phyloP scores from a whole-genome alignment of 257 asterid species.

The Dorcoceras hygrometricum region DNA sequence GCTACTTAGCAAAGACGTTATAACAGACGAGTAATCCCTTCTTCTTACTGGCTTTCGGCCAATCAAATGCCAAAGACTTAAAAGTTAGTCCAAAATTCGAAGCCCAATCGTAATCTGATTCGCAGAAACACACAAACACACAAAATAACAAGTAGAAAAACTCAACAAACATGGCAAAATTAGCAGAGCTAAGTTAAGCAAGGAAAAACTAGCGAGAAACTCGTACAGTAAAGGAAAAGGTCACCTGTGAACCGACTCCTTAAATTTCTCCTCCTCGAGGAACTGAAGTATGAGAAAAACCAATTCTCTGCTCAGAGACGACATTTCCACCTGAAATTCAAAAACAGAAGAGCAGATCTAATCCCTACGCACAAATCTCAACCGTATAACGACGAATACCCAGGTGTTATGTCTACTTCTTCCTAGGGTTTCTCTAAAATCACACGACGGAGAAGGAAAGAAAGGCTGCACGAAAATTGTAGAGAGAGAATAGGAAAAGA shows the following conservation, averaged over 20 bases:
- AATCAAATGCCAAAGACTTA: background rate
- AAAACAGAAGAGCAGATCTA: background rate
- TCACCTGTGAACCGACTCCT: background rate
- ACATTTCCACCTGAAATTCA: background rate
- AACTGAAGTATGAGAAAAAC: background rate
- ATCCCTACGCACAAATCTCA: background rate
- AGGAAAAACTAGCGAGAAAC: background rate
- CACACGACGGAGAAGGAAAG: background rate
- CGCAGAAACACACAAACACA: too few relatives aligned
- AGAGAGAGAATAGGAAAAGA: too few relatives aligned
- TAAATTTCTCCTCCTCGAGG: background rate
- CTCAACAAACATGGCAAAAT: background rate
- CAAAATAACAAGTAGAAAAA: too few relatives aligned
- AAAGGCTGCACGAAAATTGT: background rate
- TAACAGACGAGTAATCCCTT: background rate
- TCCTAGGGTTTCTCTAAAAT: background rate
- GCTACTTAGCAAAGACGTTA: background rate
- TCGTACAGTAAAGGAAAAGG: background rate
- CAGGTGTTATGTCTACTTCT: background rate
- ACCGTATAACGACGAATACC: background rate
- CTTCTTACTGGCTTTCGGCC: background rate
- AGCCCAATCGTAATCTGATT: background rate
- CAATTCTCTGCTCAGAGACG: background rate
- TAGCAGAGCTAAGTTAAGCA: background rate
- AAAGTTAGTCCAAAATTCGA: background rate